These are phyloP conservation scores for Sclerotinia subarctica DNA, from an alignment of 2,329 filamentous ascomycete species.

Conservation along the genomic window DNA sequence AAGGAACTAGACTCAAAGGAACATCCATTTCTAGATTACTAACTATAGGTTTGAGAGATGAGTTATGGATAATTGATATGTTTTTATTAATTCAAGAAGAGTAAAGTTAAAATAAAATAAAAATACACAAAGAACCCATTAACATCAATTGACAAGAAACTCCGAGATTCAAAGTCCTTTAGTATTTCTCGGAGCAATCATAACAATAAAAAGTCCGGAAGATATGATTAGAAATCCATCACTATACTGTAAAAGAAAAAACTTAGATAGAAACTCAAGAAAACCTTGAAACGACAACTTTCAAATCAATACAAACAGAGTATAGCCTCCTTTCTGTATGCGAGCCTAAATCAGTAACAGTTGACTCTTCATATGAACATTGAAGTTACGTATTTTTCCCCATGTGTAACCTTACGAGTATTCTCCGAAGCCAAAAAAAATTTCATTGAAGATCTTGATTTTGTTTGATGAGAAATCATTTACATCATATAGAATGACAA, in stretches of 20 bases:
- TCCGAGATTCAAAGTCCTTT: too few relatives aligned
- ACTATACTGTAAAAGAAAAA: background rate
- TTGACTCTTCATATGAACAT: background rate
- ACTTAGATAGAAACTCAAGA: background rate
- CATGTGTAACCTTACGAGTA: background rate
- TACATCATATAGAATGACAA: background rate
- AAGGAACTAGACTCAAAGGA: background rate
- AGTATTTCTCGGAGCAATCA: too few relatives aligned
- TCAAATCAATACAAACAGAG: background rate
- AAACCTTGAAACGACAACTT: too few relatives aligned
- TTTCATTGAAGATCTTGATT: background rate
- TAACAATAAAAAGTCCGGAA: background rate
- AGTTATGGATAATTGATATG: background rate
- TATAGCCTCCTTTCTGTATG: background rate
- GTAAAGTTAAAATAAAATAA: too few relatives aligned
- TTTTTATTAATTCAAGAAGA: too few relatives aligned
- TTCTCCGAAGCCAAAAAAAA: background rate
- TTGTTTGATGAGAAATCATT: background rate
- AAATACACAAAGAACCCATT: too few relatives aligned
- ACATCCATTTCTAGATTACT: background rate
- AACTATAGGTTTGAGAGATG: background rate
- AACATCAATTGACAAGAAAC: too few relatives aligned
- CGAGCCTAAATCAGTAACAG: background rate
- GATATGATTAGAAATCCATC: background rate
- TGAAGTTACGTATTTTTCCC: background rate